Evolutionary conservation across 2,329 filamentous ascomycete genomes (phyloP).

Genomic region (Cladophialophora chaetospira): DNA sequence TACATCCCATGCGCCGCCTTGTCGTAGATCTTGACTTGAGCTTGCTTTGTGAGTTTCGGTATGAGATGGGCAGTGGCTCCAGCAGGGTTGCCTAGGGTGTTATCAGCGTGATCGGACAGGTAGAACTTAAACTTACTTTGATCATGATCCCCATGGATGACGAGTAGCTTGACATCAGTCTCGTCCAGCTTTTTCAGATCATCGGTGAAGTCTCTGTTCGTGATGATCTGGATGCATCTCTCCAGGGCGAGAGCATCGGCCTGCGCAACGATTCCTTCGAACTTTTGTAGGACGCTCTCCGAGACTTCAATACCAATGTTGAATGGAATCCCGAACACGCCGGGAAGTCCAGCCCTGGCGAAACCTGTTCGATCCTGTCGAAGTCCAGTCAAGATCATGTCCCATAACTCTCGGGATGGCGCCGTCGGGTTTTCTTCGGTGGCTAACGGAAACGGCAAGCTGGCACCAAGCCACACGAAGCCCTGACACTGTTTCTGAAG

Average conservation of each 20-base stretch:
- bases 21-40: slow-evolving; percentile 36
- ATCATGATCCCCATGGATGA: slow-evolving; percentile 37
- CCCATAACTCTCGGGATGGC: slow-evolving; percentile 33
- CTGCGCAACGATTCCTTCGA: slow-evolving; percentile 32
- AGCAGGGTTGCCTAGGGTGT: slow-evolving; percentile 31
- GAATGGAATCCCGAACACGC: slow-evolving; percentile 32
- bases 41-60: slow-evolving; percentile 31
- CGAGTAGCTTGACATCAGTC: slow-evolving; percentile 30
- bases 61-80: slow-evolving; percentile 33
- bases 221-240: slow-evolving; percentile 36
- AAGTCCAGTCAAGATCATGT: slow-evolving; percentile 34
- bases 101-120: too few relatives aligned
- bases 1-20: slow-evolving; percentile 36
- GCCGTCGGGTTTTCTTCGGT: slow-evolving; percentile 33
- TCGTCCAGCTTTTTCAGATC: slow-evolving; percentile 28
- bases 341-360: slow-evolving; percentile 28
- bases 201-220: slow-evolving; percentile 33
- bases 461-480: slow-evolving; percentile 35
- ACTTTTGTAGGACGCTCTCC: slow-evolving; percentile 28
- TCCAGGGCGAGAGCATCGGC: slow-evolving; percentile 37
- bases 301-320: slow-evolving; percentile 29
- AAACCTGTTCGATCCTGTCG: slow-evolving; percentile 32
- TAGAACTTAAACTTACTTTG: slow-evolving; percentile 31
- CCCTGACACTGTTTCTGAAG: slow-evolving; percentile 26
- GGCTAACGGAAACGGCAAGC: slow-evolving; percentile 32